Evolutionary conservation across 192 early-diverging fungal genomes (phyloP), one percentile per base, ranked within the genome.

Genomic region (Cladochytrium replicatum): DNA sequence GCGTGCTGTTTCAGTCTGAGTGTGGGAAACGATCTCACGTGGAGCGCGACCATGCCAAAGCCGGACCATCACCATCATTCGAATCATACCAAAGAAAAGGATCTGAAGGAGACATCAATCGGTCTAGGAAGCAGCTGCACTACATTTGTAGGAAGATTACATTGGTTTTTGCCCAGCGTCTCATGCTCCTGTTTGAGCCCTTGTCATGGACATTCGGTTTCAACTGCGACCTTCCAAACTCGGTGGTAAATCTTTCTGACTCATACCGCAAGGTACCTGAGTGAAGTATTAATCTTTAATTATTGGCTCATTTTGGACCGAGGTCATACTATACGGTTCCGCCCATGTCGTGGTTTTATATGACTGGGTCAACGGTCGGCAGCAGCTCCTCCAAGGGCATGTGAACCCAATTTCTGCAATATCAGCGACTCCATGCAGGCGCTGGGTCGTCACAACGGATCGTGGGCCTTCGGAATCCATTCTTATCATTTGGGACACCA

Each of bases 401-500:
- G 77, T 77, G 50, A 78, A 80, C 47, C 38, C 51, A 42, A 69
- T 80, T 13, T 52, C 66, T 3, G 52, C 60, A 9, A 47, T 60
- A 24, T 37, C 67, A 13, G 48, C 62, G 25, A 66, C 68, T 13
- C 31, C 52, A 15, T 43, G 69, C 48, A 63, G 64, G 30, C 50
- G 73, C 21, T 80, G 66, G 56, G 29, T 80, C 19, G 60, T 68
- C 1, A 77, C 77, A 6, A 69, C 70, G 4, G 77, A 80, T 58
- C 64, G 52, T 30, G 77, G 77, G 19, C 29, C 52, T 2, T 47
- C 57, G 38, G 17, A 37, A 13, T 57, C 75, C 8, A 38, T 76
- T 25, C 22, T 80, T 30, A 77, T 80, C 21, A 52, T 80, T 21
- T 80, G 77, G 77, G 76, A 80, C 41, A 77, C 64, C 38, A 43